Base-by-base conservation (phyloP, 2,329 filamentous ascomycete genomes). In the Penicillium crustosum region DNA sequence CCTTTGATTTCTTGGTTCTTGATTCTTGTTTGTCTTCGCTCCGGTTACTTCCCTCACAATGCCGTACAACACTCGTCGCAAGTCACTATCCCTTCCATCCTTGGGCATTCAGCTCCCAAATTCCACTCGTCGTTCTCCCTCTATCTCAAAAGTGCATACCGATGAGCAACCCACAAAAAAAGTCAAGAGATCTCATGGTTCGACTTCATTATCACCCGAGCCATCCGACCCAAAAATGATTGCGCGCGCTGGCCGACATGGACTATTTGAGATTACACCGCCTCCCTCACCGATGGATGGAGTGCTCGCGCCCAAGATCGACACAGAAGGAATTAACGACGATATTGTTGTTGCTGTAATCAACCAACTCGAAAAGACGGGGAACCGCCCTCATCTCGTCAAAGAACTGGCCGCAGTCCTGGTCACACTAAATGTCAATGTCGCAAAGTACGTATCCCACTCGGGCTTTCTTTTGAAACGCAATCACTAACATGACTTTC, bases 51-150 rank as follows among this genome's bases (percentile, higher is more conserved):
- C 49, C 54, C 60, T 63, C 68, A 79, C 68, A 70, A 96, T 96
- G 91, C 89, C 89, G 73, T 97, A 97, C 83, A 96, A 97, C 78
- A 97, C 93, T 67, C 90, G 93, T 78, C 89, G 93, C 77, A 97
- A 97, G 82, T 96, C 92, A 72, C 82, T 99, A 66, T 97, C 93
- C 62, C 82, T 97, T 71, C 90, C 91, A 60, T 95, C 92, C 66
- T 84, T 97, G 70, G 94, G 94, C 74, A 96, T 97, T 69, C 90
- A 94, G 70, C 82, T 97, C 53, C 86, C 86, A 55, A 82, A 81
- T 68, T 76, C 79, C 62, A 82, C 82, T 64, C 81, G 83, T 71
- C 83, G 84, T 68, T 84, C 83, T 72, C 81, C 82, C 64, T 83
- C 83, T 63, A 75, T 80, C 64, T 88, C 90, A 64, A 85, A 89